A percentile compares a stretch with the other conserved stretches of the same genome.
phyloP scores from a whole-genome alignment of 2,329 filamentous ascomycete species.

The Neocatenulostroma microsporum region DNA sequence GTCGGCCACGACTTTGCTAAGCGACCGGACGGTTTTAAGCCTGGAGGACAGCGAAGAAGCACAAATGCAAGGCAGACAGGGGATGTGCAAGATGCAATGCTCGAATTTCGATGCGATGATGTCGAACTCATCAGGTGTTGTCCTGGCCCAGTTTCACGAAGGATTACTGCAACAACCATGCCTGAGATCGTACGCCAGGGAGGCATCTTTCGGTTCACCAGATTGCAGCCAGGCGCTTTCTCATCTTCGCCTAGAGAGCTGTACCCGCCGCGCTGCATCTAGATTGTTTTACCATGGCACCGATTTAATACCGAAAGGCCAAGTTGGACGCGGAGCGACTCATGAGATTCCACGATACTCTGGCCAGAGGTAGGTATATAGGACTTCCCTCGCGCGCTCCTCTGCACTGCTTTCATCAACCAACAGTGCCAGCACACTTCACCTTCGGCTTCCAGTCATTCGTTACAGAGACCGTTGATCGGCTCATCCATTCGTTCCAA shows the following conservation, averaged over 20 bases:
- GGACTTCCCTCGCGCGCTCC: neutral
- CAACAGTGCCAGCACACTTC: constrained; percentile 4
- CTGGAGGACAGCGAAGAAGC: too few species aligned
- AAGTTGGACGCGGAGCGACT: neutral
- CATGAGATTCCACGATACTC: neutral
- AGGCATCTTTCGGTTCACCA: neutral
- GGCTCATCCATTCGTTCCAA: constrained; percentile 13
- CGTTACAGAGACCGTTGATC: constrained; percentile 16
- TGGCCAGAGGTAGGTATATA: constrained; percentile 4
- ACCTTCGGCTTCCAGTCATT: constrained; percentile 5
- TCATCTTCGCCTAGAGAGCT: constrained; percentile 1
- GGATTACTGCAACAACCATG: neutral
- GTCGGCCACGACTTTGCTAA: too few species aligned
- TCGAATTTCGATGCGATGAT: neutral
- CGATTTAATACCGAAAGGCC: too few species aligned
- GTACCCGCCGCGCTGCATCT: neutral
- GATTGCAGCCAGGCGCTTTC: neutral
- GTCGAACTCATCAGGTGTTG: neutral
- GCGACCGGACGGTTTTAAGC: too few species aligned
- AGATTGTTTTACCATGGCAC: constrained; percentile 1
- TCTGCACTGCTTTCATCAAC: neutral
- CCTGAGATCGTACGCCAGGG: neutral
- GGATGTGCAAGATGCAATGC: too few species aligned
- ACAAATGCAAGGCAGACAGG: too few species aligned
- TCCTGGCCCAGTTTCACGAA: neutral